Percentiles rank a stretch among this genome's conserved stretches.
phyloP scores from a whole-genome alignment of 176 grass and related monocot species.

The Aegilops speltoides region DNA sequence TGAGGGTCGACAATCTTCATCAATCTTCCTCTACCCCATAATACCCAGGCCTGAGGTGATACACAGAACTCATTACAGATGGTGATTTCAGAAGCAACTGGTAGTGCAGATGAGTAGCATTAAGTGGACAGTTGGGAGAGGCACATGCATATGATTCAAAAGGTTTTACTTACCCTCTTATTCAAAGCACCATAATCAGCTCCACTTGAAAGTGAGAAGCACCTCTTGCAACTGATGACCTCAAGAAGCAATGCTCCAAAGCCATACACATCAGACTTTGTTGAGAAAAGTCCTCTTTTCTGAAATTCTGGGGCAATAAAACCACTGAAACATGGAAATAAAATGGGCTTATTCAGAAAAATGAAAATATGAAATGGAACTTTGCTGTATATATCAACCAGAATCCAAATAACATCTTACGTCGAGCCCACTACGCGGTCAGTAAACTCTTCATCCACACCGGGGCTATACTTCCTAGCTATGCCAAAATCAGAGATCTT shows the following conservation, averaged over 20 bases:
- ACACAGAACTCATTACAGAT: not conserved
- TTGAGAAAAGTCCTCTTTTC: conserved; percentile 25
- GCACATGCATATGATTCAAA: not conserved
- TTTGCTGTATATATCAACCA: not conserved
- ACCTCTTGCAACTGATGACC: conserved; percentile 16
- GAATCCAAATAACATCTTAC: not conserved
- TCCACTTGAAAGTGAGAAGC: conserved; percentile 27
- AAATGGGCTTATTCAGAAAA: not conserved
- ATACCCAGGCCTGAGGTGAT: not conserved
- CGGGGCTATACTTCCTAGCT: conserved; percentile 3
- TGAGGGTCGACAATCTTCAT: not conserved
- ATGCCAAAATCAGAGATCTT: conserved; percentile 48
- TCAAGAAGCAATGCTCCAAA: conserved; percentile 40
- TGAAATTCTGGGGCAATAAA: conserved; percentile 37
- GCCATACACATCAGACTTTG: conserved; percentile 39
- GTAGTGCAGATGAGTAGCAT: not conserved
- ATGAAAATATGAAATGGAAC: not conserved
- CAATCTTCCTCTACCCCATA: conserved; percentile 24
- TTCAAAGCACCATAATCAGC: conserved; percentile 29
- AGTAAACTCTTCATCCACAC: not conserved
- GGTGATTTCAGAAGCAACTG: not conserved
- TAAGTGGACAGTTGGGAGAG: no score
- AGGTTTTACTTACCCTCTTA: conserved; percentile 18
- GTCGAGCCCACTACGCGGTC: conserved; percentile 15
- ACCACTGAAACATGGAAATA: conserved; percentile 31